Conservation (phyloP, 169 alveolate species). For the Plasmodium blacklocki region DNA sequence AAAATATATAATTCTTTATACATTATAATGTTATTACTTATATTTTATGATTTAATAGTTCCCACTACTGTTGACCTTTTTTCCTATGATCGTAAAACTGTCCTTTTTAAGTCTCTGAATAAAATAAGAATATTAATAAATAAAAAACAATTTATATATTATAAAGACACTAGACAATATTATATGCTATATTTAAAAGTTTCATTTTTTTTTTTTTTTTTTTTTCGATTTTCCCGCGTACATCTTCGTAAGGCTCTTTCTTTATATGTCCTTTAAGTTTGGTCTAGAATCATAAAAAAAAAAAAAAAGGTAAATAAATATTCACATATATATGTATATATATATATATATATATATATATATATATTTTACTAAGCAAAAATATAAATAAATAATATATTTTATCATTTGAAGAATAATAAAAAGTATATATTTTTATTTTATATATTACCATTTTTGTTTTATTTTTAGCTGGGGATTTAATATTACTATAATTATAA, state of each 20-base stretch:
- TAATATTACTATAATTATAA: background rate
- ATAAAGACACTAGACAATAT: no score
- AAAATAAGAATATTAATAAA: background rate
- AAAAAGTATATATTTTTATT: background rate
- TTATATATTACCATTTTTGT: constrained; percentile 1
- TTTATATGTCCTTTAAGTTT: constrained; percentile 13
- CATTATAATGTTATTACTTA: no score
- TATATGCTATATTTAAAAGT: no score
- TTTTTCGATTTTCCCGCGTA: background rate
- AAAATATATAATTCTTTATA: no score
- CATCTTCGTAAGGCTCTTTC: constrained; percentile 29
- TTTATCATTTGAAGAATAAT: no score
- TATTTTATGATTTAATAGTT: background rate
- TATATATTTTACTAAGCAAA: background rate
- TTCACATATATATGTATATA: background rate
- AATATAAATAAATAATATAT: background rate
- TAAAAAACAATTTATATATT: no score
- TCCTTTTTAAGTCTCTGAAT: constrained; percentile 28
- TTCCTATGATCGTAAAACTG: constrained; percentile 35
- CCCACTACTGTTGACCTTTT: constrained; percentile 23
- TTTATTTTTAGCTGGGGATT: background rate
- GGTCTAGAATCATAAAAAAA: constrained; percentile 17
- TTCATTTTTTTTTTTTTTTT: background rate
- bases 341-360: background rate
- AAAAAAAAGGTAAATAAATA: background rate